Percentiles rank a stretch among this genome's conserved stretches.
These are phyloP conservation scores for Cladosporium sp. DNA, from an alignment of 2,329 filamentous ascomycete genomes.

Conservation along the genomic window DNA sequence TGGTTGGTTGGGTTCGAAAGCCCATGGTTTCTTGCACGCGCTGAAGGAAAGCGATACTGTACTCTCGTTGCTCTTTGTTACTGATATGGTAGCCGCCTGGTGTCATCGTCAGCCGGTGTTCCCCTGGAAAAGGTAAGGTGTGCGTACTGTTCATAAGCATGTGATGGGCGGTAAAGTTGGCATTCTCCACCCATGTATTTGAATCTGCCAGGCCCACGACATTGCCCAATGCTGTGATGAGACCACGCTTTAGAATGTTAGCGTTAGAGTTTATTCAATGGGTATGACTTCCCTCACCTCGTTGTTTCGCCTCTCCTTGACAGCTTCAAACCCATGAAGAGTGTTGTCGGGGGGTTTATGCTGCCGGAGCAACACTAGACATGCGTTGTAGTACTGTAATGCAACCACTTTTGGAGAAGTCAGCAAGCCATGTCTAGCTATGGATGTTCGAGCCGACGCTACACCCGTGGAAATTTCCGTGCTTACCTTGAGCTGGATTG, in stretches of 20 bases:
- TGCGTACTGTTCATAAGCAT: constrained; percentile 25
- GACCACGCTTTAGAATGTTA: constrained; percentile 15
- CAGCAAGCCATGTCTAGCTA: neutral
- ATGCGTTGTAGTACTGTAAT: constrained; percentile 41
- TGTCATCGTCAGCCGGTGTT: neutral
- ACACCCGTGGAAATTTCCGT: no score
- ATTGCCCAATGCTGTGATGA: constrained; percentile 25
- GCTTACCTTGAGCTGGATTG: constrained; percentile 36
- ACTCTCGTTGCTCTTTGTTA: constrained; percentile 25
- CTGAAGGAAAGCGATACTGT: constrained; percentile 26
- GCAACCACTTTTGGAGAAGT: constrained; percentile 31
- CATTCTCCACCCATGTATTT: constrained; percentile 30
- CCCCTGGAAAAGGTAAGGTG: neutral
- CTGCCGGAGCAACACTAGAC: constrained; percentile 34
- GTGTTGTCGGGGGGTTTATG: constrained; percentile 23
- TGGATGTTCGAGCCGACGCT: neutral
- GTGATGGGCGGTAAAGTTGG: constrained; percentile 31
- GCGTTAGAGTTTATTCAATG: neutral
- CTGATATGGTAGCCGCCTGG: constrained; percentile 28
- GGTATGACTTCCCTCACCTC: constrained; percentile 13
- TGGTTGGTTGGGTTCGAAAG: constrained; percentile 26
- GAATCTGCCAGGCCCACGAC: constrained; percentile 29
- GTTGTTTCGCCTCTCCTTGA: constrained; percentile 24
- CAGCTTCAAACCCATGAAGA: constrained; percentile 27
- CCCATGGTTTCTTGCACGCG: constrained; percentile 27